Evolutionary conservation across 306 rosid species (phyloP).

Genomic region (Abrus pulchellus): DNA sequence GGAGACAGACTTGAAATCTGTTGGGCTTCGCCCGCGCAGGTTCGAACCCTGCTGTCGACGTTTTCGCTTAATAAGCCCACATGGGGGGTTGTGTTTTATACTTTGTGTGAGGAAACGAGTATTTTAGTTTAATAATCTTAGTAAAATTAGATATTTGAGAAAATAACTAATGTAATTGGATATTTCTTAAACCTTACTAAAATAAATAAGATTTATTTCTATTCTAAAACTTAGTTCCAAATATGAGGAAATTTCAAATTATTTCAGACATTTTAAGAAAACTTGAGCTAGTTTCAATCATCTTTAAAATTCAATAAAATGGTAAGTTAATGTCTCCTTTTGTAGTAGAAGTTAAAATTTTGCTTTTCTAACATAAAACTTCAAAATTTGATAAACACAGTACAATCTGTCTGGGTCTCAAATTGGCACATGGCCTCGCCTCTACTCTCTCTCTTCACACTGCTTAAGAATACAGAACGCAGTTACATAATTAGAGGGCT

Average conservation of each 20-base stretch:
- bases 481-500: slow-evolving; percentile 1
- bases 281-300: neutral
- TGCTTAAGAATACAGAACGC: slow-evolving; percentile 11
- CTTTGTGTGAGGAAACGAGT: too few species aligned
- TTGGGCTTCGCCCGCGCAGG: slow-evolving; percentile 18
- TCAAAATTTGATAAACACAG: slow-evolving; percentile 42
- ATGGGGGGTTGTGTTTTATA: too few species aligned
- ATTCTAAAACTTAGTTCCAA: too few species aligned
- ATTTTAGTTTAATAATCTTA: too few species aligned
- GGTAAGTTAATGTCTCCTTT: too few species aligned
- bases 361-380: neutral
- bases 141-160: too few species aligned
- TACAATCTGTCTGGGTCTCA: neutral
- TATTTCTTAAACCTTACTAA: too few species aligned
- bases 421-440: neutral
- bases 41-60: slow-evolving; percentile 22
- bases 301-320: neutral
- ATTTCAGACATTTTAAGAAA: neutral
- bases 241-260: too few species aligned
- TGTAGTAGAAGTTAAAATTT: neutral
- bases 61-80: neutral
- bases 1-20: slow-evolving; percentile 13
- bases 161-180: too few species aligned
- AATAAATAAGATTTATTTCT: too few species aligned
- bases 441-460: neutral